Evolutionary conservation across 1,284 basidiomycete genomes (phyloP).

Genomic region (Coniferiporia weirii): DNA sequence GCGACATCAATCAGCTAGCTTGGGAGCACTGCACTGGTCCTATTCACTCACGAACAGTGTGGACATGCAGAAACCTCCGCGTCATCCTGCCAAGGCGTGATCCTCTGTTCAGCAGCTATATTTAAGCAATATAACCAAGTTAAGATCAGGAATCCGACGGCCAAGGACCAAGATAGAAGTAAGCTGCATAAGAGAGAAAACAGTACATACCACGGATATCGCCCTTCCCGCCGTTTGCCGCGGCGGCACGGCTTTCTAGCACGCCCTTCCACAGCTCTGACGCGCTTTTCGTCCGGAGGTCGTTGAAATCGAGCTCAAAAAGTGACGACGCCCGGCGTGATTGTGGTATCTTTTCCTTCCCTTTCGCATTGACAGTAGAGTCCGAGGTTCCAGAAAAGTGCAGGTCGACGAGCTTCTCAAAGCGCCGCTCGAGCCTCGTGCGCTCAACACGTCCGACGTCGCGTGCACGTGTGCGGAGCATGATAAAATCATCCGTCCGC

Average conservation of each 20-base stretch:
- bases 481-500: conserved; percentile 76
- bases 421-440: conserved; percentile 72
- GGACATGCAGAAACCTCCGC: conserved; percentile 71
- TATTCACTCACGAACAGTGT: conserved; percentile 70
- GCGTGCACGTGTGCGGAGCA: conserved; percentile 46
- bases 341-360: conserved; percentile 19
- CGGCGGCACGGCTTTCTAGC: conserved; percentile 35
- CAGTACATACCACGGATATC: conserved; percentile 52
- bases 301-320: conserved; percentile 55
- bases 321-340: conserved; percentile 54
- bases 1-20: not conserved
- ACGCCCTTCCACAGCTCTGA: conserved; percentile 59
- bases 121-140: conserved; percentile 4
- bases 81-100: conserved; percentile 96
- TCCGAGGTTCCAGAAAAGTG: conserved; percentile 59
- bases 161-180: not conserved
- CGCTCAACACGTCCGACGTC: conserved; percentile 71
- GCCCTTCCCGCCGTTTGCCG: conserved; percentile 37
- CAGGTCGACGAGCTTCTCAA: conserved; percentile 81
- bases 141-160: conserved; percentile 16
- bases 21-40: not conserved
- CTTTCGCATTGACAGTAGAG: conserved; percentile 19
- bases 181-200: not conserved
- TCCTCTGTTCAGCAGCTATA: conserved; percentile 80
- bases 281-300: conserved; percentile 53